A percentile compares a stretch with the other conserved stretches of the same genome.
Evolutionary conservation across 495 filamentous ascomycete species (phyloP).

Genomic region (Penicillium psychrofluorescens): DNA sequence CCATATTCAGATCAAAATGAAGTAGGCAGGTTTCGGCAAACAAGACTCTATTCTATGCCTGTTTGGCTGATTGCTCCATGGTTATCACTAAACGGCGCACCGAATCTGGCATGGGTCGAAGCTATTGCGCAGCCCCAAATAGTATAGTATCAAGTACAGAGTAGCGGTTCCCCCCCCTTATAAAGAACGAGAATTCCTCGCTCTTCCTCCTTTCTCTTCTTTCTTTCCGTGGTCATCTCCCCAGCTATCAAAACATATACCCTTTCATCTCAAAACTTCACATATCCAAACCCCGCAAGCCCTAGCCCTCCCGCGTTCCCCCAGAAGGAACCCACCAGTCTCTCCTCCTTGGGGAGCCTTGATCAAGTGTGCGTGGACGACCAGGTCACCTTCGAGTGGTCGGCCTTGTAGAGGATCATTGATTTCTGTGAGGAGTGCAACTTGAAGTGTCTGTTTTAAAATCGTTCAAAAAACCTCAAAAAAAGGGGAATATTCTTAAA

Average conservation of each 20-base stretch:
- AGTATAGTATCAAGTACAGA: too few species aligned
- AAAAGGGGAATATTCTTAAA: background rate
- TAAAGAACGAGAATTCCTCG: background rate
- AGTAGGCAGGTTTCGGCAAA: too few species aligned
- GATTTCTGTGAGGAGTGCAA: constrained; percentile 1
- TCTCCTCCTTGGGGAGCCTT: background rate
- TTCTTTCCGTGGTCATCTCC: too few species aligned
- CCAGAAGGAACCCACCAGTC: background rate
- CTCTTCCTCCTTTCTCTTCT: background rate
- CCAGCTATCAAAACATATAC: background rate
- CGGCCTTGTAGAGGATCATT: constrained; percentile 8
- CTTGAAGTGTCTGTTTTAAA: too few species aligned
- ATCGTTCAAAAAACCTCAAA: constrained; percentile 2
- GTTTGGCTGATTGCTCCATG: too few species aligned
- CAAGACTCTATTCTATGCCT: too few species aligned
- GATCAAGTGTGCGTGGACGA: constrained; percentile 3
- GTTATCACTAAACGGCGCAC: too few species aligned
- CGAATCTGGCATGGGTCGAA: too few species aligned
- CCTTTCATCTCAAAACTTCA: background rate
- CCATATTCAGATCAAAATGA: too few species aligned
- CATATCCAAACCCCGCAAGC: background rate
- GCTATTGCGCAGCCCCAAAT: too few species aligned
- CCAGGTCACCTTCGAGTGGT: constrained; percentile 4
- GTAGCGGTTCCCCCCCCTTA: background rate
- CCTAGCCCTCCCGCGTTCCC: background rate